These are phyloP conservation scores for Suillus placidus DNA, from an alignment of 768 basidiomycete genomes.

Conservation along the genomic window DNA sequence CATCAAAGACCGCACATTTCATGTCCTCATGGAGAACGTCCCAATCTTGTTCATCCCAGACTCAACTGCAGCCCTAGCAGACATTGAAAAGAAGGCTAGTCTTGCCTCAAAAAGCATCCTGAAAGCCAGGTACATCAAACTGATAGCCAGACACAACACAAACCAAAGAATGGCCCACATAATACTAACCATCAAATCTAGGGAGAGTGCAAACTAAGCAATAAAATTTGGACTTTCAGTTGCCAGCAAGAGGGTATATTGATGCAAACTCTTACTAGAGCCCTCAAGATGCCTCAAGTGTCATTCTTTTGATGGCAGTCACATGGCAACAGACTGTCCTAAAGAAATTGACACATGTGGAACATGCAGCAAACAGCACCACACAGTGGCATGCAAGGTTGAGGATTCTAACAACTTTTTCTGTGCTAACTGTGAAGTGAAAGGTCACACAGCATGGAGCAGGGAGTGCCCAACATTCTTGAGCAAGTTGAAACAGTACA, in stretches of 20 bases:
- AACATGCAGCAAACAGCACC: too few species aligned
- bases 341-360: too few species aligned
- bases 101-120: neutral
- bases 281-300: neutral
- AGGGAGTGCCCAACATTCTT: neutral
- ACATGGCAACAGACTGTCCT: too few species aligned
- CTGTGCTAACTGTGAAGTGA: too few species aligned
- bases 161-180: neutral
- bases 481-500: neutral
- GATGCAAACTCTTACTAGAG: neutral
- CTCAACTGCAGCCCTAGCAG: neutral
- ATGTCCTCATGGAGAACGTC: neutral
- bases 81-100: neutral
- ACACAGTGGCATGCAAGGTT: too few species aligned
- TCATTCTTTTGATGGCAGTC: too few species aligned
- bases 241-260: neutral
- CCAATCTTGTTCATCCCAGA: neutral
- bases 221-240: neutral
- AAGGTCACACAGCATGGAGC: neutral
- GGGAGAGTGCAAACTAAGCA: neutral
- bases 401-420: accelerated
- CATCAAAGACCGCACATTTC: neutral
- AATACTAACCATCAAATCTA: neutral
- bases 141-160: neutral
- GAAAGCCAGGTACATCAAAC: neutral